Evolutionary conservation across 1,139 yeast species (phyloP), one percentile per base, ranked within the genome.

Genomic region (Candida tetrigidarum): DNA sequence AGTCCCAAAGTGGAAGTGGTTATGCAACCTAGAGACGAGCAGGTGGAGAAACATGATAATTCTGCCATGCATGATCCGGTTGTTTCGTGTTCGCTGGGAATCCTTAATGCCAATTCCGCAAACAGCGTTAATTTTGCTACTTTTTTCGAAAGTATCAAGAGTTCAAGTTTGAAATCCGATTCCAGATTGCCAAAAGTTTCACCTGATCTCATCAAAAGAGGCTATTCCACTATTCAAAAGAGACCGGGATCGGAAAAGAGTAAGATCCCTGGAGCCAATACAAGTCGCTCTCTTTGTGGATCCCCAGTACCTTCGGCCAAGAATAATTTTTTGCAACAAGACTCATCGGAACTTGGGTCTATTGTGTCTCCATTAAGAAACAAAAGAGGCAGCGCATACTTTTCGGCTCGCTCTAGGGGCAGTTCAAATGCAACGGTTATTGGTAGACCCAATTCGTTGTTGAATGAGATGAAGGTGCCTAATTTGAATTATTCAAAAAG

Each of bases 261-360:
- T 4, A 52, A 49, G 26, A 64, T 73, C 12, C 76, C 78, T 1
- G 57, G 56, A 16, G 67, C 70, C 5, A 59, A 67, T 27, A 63
- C 65, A 0, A 51, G 56, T 8, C 74, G 70, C 47, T 65, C 67
- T 1, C 65, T 66, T 2, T 69, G 66, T 47, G 56, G 56, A 19
- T 64, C 70, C 0, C 69, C 69, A 4, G 52, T 50, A 22, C 51
- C 58, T 29, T 47, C 20, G n/a, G 27, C 42, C 3, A 15, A 25
- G 18, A 25, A 12, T 18, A 22, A n/a, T 9, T 37, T 37, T 15
- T 11, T 18, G 15, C 27, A 28, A 10, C 34, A 27, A 7, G 12
- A 37, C 32, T 15, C 30, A 6, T n/a, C 40, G 15, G 32, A 37
- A 6, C n/a, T 37, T 27, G 39, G 25, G 15, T 28, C 34, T 1